Evolutionary conservation across 2,329 filamentous ascomycete species (phyloP), one percentile per base, ranked within the genome.

Genomic region (Elsinoe perseae): DNA sequence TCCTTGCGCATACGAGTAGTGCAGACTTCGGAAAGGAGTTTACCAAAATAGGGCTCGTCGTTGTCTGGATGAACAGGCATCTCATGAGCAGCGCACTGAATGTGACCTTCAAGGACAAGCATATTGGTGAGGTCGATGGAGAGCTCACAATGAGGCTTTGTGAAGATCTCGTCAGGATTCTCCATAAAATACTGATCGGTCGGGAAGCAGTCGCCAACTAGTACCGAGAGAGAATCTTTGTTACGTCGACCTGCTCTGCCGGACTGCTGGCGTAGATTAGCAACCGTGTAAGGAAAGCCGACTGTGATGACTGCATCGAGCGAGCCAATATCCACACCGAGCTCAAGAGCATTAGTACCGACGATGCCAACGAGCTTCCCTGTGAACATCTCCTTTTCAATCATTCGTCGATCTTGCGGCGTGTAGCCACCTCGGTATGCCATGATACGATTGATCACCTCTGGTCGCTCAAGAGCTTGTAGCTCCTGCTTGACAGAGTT

Each of bases 171-270:
- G 60, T 93, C 86, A 0, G 93, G 93, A 61, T 97, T 95, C 60
- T 88, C 83, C 93, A 98, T 98, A 70, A 95, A 98, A 67, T 95
- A 84, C 67, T 98, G 93, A 68, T 98, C 93, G 0, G 89, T 89
- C 2, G 91, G 84, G 62, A 93, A 95, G 61, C 84, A 84, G 66
- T 96, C 91, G 2, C 91, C 93, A 0, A 98, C 82, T 0, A 98
- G 75, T 2, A 98, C 83, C 0, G 90, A 95, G 2, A 98, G 76
- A 0, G 91, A 95, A 69, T 98, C 93, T 66, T 89, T 95, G 67
- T 96, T 96, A 58, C 92, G 80, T 58, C 93, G 82, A 10, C 93
- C 93, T 18, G 93, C 93, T 64, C 93, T 83, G 12, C 93, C 93
- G 64, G 89, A 95, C 69, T 98, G 93, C 68, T 98, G 93, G 8